These are phyloP conservation scores for Penicillium longicatenatum DNA, from an alignment of 495 filamentous ascomycete species.

Conservation along the genomic window DNA sequence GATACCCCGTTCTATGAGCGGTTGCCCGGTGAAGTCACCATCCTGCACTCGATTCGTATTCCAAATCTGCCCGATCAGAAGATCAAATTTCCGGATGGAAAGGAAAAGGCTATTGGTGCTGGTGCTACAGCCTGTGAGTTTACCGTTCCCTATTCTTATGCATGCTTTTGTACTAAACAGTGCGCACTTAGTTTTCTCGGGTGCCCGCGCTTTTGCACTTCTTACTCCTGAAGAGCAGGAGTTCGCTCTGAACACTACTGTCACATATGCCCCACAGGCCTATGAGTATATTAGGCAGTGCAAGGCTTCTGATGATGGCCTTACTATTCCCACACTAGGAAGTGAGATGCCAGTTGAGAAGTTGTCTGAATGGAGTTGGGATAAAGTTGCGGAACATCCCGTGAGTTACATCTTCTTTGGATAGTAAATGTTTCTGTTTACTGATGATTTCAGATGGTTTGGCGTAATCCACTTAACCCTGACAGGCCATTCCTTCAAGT, in stretches of 20 bases:
- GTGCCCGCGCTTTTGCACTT: slow-evolving; percentile 14
- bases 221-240: slow-evolving; percentile 12
- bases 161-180: background rate
- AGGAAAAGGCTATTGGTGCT: slow-evolving; percentile 15
- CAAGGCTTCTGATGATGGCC: slow-evolving; percentile 12
- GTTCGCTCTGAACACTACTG: slow-evolving; percentile 16
- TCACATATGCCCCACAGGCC: slow-evolving; percentile 16
- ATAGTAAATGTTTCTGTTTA: background rate
- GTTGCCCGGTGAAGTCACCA: slow-evolving; percentile 16
- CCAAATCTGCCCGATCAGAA: slow-evolving; percentile 16
- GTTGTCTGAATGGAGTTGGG: slow-evolving; percentile 14
- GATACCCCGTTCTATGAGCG: slow-evolving; percentile 19
- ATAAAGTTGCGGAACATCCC: slow-evolving; percentile 16
- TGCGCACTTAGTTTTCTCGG: slow-evolving; percentile 9
- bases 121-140: slow-evolving; percentile 16
- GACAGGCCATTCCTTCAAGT: slow-evolving; percentile 17
- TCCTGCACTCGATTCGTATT: slow-evolving; percentile 15
- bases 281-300: slow-evolving; percentile 18
- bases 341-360: slow-evolving; percentile 10
- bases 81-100: slow-evolving; percentile 17
- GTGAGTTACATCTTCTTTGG: slow-evolving; percentile 1
- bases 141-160: background rate
- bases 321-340: slow-evolving; percentile 13
- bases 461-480: slow-evolving; percentile 16
- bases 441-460: slow-evolving; percentile 13